These are phyloP conservation scores for Chloroidium sp. DNA, from an alignment of 163 green algal species.

Conservation along the genomic window DNA sequence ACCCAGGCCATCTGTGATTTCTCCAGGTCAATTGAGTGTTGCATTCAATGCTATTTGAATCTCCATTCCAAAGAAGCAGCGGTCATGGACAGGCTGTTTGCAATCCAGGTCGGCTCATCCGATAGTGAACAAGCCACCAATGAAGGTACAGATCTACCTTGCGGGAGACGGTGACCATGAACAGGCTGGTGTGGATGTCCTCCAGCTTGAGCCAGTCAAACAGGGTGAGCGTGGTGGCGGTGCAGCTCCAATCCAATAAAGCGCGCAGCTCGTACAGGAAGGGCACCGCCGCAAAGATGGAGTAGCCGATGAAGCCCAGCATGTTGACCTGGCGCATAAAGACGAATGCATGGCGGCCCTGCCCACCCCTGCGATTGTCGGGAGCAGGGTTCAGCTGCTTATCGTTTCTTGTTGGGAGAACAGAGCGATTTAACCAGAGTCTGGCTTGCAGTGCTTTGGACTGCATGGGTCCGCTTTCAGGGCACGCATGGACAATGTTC, in stretches of 20 bases:
- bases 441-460: not conserved
- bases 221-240: constrained; percentile 60
- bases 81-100: too few species aligned
- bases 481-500: too few species aligned
- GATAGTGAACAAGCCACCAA: too few species aligned
- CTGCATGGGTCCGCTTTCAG: too few species aligned
- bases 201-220: constrained; percentile 76
- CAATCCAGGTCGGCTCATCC: too few species aligned
- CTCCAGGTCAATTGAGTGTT: too few species aligned
- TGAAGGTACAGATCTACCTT: not conserved
- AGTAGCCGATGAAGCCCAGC: constrained; percentile 32
- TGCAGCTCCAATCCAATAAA: constrained; percentile 70
- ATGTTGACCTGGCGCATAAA: constrained; percentile 57
- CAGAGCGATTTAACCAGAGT: not conserved
- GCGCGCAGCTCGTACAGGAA: constrained; percentile 80
- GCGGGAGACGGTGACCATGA: constrained; percentile 50
- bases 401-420: not conserved
- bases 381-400: not conserved
- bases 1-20: too few species aligned
- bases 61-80: too few species aligned
- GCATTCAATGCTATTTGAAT: too few species aligned
- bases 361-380: constrained; percentile 25
- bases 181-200: constrained; percentile 76
- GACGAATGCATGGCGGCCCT: constrained; percentile 54
- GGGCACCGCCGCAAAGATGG: constrained; percentile 51